These are phyloP conservation scores for Sutorius eximius DNA, from an alignment of 1,284 basidiomycete genomes.

Conservation along the genomic window DNA sequence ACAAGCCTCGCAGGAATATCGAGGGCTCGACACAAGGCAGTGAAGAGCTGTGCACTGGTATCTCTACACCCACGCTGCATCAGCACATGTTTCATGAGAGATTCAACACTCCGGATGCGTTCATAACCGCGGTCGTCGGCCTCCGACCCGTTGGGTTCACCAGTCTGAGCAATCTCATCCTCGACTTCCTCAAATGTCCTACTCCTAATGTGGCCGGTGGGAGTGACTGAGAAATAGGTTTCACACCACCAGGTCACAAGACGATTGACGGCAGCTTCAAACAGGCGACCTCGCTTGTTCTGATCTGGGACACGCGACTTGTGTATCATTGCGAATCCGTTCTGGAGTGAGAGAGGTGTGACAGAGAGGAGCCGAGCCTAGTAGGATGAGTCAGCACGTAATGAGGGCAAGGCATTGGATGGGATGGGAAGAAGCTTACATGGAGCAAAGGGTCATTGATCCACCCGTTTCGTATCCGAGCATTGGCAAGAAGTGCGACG, in stretches of 20 bases:
- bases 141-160: constrained; percentile 37
- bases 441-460: constrained; percentile 83
- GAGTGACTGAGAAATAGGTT: constrained; percentile 66
- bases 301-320: constrained; percentile 82
- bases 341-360: constrained; percentile 77
- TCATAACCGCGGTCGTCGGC: constrained; percentile 64
- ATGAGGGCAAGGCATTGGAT: constrained; percentile 27
- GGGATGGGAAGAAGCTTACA: constrained; percentile 40
- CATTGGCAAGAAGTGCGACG: constrained; percentile 75
- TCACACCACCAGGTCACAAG: constrained; percentile 84
- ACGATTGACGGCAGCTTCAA: constrained; percentile 74
- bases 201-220: constrained; percentile 67
- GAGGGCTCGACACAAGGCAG: constrained; percentile 83
- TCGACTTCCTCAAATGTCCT: constrained; percentile 74
- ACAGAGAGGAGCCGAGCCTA: constrained; percentile 86
- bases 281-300: constrained; percentile 78
- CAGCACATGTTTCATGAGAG: constrained; percentile 86
- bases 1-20: constrained; percentile 88
- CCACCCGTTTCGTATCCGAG: constrained; percentile 80
- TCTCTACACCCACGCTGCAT: constrained; percentile 84
- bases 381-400: constrained; percentile 8
- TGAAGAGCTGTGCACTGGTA: constrained; percentile 89
- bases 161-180: constrained; percentile 36
- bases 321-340: constrained; percentile 76
- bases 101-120: constrained; percentile 73